Evolutionary conservation across 495 filamentous ascomycete species (phyloP).

Genomic region (Hypoxylon intermedium): DNA sequence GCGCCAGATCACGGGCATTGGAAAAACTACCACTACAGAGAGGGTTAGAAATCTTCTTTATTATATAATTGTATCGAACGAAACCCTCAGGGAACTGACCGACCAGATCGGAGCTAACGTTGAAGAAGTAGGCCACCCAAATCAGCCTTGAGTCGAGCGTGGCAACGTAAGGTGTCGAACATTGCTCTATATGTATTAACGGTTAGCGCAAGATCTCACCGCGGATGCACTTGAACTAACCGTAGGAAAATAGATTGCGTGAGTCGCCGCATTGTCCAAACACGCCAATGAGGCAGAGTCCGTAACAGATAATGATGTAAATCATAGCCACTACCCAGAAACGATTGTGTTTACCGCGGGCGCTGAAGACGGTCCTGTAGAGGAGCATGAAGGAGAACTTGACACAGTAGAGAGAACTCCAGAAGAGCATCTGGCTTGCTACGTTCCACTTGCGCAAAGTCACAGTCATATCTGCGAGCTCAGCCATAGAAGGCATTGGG

Average conservation of each 20-base stretch:
- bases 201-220: neutral
- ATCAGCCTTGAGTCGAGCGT: conserved; percentile 3
- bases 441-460: conserved; percentile 17
- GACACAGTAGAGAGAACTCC: conserved; percentile 19
- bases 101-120: conserved; percentile 8
- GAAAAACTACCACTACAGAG: conserved; percentile 29
- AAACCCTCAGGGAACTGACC: too few species aligned
- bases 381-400: conserved; percentile 29
- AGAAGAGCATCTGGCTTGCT: conserved; percentile 6
- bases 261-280: conserved; percentile 22
- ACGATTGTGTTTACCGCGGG: neutral
- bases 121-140: conserved; percentile 14
- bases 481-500: conserved; percentile 5
- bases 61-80: too few species aligned
- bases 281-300: conserved; percentile 17
- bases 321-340: neutral
- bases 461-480: conserved; percentile 14
- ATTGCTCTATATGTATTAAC: neutral
- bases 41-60: neutral
- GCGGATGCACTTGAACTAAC: neutral
- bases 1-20: conserved; percentile 47
- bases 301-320: conserved; percentile 19
- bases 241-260: conserved; percentile 8
- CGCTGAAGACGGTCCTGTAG: neutral
- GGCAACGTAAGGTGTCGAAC: conserved; percentile 1